Evolutionary conservation across 441 rosid species (phyloP).

Genomic region (Pelargonium citronellum): DNA sequence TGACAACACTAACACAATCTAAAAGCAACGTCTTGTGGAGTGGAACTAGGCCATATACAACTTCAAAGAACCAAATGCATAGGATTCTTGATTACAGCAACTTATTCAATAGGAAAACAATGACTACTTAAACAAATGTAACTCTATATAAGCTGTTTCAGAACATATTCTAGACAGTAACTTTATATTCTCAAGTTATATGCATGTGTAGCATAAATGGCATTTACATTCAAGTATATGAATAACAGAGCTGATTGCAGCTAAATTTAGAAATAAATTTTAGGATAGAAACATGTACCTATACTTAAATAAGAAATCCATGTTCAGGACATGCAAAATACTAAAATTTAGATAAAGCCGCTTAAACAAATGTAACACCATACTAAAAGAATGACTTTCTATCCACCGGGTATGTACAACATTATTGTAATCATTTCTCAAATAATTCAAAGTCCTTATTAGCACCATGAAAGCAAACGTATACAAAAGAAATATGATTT

Average conservation of each 20-base stretch:
- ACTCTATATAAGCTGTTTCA: conserved; percentile 3
- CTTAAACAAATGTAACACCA: neutral
- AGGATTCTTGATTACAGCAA: neutral
- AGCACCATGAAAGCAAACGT: neutral
- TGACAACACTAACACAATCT: neutral
- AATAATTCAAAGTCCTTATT: neutral
- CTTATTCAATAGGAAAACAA: neutral
- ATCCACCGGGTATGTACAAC: neutral
- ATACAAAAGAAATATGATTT: neutral
- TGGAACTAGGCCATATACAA: neutral
- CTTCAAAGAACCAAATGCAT: neutral
- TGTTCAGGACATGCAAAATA: neutral
- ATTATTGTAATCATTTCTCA: neutral
- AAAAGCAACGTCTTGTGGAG: neutral
- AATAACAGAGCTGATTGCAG: conserved; percentile 1
- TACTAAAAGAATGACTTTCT: neutral
- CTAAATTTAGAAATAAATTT: neutral
- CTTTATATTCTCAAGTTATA: neutral
- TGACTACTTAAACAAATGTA: neutral
- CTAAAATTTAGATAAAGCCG: neutral
- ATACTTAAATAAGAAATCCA: conserved; percentile 3
- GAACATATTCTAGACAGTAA: neutral
- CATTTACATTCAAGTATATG: neutral
- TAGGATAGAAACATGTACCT: neutral
- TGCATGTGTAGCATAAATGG: conserved; percentile 1